A percentile compares a stretch with the other conserved stretches of the same genome.
Evolutionary conservation across 2,329 filamentous ascomycete genomes (phyloP).

Genomic region (Colletotrichum aenigma): DNA sequence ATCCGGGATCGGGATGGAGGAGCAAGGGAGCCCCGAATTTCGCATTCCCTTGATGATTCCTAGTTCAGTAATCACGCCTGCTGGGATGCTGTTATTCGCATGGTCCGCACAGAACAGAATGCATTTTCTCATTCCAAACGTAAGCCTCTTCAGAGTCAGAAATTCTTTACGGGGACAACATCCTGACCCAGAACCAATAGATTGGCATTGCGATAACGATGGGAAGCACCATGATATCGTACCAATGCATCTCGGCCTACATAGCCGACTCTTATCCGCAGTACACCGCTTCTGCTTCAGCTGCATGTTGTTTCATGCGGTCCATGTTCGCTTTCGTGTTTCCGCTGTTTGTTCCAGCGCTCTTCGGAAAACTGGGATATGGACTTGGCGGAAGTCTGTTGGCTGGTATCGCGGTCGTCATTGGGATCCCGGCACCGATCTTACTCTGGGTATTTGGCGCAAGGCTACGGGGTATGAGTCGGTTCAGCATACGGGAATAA

Average conservation of each 20-base stretch:
- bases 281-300: slow-evolving; percentile 50
- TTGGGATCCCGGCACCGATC: slow-evolving; percentile 38
- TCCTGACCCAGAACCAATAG: neutral
- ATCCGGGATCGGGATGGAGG: slow-evolving; percentile 12
- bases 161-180: fast-evolving
- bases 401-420: slow-evolving; percentile 39
- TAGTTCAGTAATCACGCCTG: slow-evolving; percentile 46
- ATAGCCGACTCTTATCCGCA: slow-evolving; percentile 50
- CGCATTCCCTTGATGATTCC: slow-evolving; percentile 44
- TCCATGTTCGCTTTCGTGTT: slow-evolving; percentile 53
- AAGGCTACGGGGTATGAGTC: slow-evolving; percentile 28
- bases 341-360: slow-evolving; percentile 50
- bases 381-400: slow-evolving; percentile 43
- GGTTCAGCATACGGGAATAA: neutral
- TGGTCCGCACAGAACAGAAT: slow-evolving; percentile 45
- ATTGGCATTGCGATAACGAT: neutral
- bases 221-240: slow-evolving; percentile 1
- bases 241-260: slow-evolving; percentile 29
- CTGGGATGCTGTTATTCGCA: slow-evolving; percentile 46
- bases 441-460: slow-evolving; percentile 46
- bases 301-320: slow-evolving; percentile 47
- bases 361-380: slow-evolving; percentile 39
- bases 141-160: neutral
- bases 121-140: slow-evolving; percentile 56
- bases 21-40: slow-evolving; percentile 57